Conservation (phyloP, 805 yeast species). For the Candida adriatica region DNA sequence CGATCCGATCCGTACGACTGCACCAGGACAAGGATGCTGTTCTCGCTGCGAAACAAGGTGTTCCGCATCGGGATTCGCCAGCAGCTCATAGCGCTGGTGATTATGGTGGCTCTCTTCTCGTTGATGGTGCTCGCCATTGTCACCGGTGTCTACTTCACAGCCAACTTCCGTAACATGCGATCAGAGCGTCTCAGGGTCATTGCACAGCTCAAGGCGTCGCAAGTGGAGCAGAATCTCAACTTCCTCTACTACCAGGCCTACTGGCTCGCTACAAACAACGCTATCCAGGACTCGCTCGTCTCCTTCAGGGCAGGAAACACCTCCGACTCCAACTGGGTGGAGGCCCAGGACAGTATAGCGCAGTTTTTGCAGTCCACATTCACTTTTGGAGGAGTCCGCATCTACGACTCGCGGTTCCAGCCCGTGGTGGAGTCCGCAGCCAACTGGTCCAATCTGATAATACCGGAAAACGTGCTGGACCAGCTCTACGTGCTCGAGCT, state of each 20-base stretch:
- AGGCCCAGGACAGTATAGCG: conserved; percentile 41
- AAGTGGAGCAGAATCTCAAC: conserved; percentile 61
- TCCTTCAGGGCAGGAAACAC: conserved; percentile 68
- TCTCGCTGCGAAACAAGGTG: conserved; percentile 1
- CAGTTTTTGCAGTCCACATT: conserved; percentile 61
- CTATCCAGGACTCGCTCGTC: conserved; percentile 53
- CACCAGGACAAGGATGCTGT: too few relatives aligned
- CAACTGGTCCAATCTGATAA: conserved; percentile 29
- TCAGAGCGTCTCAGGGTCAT: conserved; percentile 70
- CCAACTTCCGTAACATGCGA: conserved; percentile 52
- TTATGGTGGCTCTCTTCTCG: conserved; percentile 62
- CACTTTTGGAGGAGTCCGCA: conserved; percentile 52
- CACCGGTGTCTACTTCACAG: conserved; percentile 67
- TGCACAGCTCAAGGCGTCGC: conserved; percentile 76
- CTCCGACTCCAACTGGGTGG: conserved; percentile 40
- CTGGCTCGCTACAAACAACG: conserved; percentile 55
- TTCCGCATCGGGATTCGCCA: conserved; percentile 56
- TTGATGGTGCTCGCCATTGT: conserved; percentile 68
- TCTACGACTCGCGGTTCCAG: conserved; percentile 56
- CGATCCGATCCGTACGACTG: too few relatives aligned
- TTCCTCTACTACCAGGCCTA: conserved; percentile 61
- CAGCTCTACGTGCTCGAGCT: conserved; percentile 42
- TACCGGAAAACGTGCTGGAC: conserved; percentile 27
- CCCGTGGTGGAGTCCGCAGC: conserved; percentile 39
- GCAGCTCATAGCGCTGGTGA: conserved; percentile 66